These are phyloP conservation scores for Millerozyma miso DNA, from an alignment of 805 yeast genomes.

Conservation along the genomic window DNA sequence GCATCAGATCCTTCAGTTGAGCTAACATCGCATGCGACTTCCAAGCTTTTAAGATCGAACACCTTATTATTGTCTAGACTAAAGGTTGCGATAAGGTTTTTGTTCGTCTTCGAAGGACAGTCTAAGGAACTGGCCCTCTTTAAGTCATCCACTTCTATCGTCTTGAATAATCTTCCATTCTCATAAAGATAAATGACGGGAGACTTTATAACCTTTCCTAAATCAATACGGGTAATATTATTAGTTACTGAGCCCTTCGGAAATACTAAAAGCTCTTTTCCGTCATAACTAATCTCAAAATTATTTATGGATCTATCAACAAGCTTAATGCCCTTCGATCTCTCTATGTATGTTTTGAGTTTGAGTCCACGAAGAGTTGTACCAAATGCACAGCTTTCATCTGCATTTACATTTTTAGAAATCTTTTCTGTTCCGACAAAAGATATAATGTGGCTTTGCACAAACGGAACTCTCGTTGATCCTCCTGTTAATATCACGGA, in stretches of 20 bases:
- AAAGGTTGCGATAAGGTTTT: constrained; percentile 38
- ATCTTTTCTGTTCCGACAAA: constrained; percentile 58
- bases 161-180: constrained; percentile 32
- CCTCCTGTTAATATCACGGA: constrained; percentile 89
- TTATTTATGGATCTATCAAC: constrained; percentile 52
- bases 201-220: constrained; percentile 29
- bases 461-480: constrained; percentile 82
- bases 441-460: constrained; percentile 56
- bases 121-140: constrained; percentile 29
- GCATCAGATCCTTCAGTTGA: background rate
- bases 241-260: constrained; percentile 42
- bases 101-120: constrained; percentile 33
- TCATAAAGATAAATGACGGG: constrained; percentile 33
- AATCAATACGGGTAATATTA: constrained; percentile 27
- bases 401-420: constrained; percentile 87
- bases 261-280: constrained; percentile 34
- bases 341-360: constrained; percentile 61
- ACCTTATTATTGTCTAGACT: constrained; percentile 46
- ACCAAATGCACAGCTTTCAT: constrained; percentile 90
- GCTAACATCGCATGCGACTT: constrained; percentile 37
- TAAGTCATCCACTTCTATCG: constrained; percentile 22
- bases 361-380: constrained; percentile 77
- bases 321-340: constrained; percentile 54
- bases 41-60: constrained; percentile 42
- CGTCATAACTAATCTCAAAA: constrained; percentile 37